Evolutionary conservation across 192 early-diverging fungal species (phyloP), one percentile per base, ranked within the genome.

Genomic region (Radiomyces spectabilis): DNA sequence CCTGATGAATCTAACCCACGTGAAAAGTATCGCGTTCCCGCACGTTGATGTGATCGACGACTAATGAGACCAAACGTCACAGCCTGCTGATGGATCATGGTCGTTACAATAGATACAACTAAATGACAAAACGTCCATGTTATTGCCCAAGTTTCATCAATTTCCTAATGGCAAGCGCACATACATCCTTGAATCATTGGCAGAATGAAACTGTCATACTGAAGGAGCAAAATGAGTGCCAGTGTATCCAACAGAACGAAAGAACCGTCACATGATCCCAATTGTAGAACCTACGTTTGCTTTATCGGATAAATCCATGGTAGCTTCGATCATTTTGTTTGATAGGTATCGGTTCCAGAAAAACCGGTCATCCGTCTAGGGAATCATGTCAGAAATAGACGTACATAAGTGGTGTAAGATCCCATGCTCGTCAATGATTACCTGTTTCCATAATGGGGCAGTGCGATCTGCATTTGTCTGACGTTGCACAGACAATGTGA

Each of bases 111-210:
- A 25, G 72, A 66, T 30, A 87, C 76, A 66, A 91, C 84, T 86
- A 57, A 49, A 15, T 22, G 40, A 39, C 1, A 19, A 53, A 16
- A 48, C 19, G 25, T 25, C 19, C 13, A 5, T 38, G 13, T 1
- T 19, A 5, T 24, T 35, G 24, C 39, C 10, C 6, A 3, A 15
- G 43, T 32, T 19, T 41, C n/a, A 13, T 22, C 33, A n/a, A 25
- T 12, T 34, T 16, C 5, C 1, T 42, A 8, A 1, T 25, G 16
- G 12, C 5, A 15, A 34, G 37, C 8, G 10, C 13, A 70, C 77
- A 72, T 77, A 86, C 85, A 98, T 41, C 95, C 97, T 60, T 88
- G 87, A 25, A 95, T 84, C 25, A 99, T 68, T 4, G 94, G 97
- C 37, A 97, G 65, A 33, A 96, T 89, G 74, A 89, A 99, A 45